Evolutionary conservation across 345 rosid species (phyloP), one percentile per base, ranked within the genome.

Genomic region (Viola odorata): DNA sequence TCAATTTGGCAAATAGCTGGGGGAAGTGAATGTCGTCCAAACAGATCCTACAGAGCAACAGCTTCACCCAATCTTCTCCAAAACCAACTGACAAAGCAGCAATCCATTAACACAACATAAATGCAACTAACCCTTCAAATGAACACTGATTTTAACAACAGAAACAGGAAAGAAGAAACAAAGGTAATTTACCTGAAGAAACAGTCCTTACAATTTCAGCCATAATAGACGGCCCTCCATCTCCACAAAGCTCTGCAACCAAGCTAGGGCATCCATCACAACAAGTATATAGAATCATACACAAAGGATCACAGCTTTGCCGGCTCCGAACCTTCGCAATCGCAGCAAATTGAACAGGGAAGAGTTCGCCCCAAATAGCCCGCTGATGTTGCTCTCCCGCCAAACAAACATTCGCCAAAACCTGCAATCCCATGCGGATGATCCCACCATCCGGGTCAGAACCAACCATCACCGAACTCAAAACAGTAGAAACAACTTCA

Each of bases 21-120:
- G 75, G 76, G 49, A 94, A 85, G 76, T 62, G 74, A 41, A 55
- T 45, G 13, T 78, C 87, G 57, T 83, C 90, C 50, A 87, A 41
- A 63, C 95, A 94, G 36, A 81, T 68, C 47, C 85, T 80, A 14
- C 91, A 85, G 14, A 92, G 73, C 60, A 92, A 65, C 60, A 85
- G 44, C 81, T 86, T 84, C 37, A 87, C 77, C 98, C 97, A 87
- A 60, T 87, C 80, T 71, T 85, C 96, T 14, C 71, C 56, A 70
- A 78, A 84, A 57, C 94, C 95, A 80, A 81, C 96, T 86, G 77
- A 61, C 13, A 45, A 53, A 15, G 41, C 37, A 77, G 3, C 41
- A 67, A 53, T 4, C 52, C 37, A 45, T 49, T 55, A 42, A 66
- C 41, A 58, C 41, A n/a, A 11, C 57, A 64, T 9, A 47, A 58